Base-by-base conservation (phyloP, 1,139 yeast species). In the Nakaseomyces sp. region DNA sequence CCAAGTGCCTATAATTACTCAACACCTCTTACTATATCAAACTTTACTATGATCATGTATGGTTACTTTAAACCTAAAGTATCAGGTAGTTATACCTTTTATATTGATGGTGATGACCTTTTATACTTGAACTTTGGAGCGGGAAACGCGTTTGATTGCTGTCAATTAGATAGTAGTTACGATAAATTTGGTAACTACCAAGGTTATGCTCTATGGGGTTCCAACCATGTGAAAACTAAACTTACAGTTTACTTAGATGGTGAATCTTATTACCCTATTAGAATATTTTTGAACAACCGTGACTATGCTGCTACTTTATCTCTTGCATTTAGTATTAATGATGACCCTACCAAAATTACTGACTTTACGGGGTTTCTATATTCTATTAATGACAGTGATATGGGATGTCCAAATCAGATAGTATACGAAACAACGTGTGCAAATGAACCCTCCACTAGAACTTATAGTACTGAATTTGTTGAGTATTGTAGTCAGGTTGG, bases 11-110 rank as follows among this genome's bases (percentile, higher is more conserved):
- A 32, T 32, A 32, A 32, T 19, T 32, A 32, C 16, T 24, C 37
- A 9, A 19, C n/a, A 8, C 37, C 22, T 6, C 8, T 32, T 12
- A 32, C 37, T 17, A 18, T 19, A 6, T 8, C 24, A 4, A 32
- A 32, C 24, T 32, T 32, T 15, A 18, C 37, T 9, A 18, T 32
- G 24, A 12, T 32, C 7, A 10, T 32, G 13, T 18, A 17, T 18
- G 37, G 37, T 12, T 32, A 32, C 15, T 32, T 32, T 19, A 32
- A 32, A 13, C 37, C 37, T 9, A 32, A 17, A 32, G 24, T 32
- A 15, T 18, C 37, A 18, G 37, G 37, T 9, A 18, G 8, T 5
- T 13, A 32, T 32, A 19, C 25, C 7, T 32, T 32, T 13, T 10
- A 17, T 17, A 17, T 32, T 5, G n/a, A 10, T 7, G 37, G 25